Evolutionary conservation across 306 rosid genomes (phyloP).

Genomic region (Acacia confusa): DNA sequence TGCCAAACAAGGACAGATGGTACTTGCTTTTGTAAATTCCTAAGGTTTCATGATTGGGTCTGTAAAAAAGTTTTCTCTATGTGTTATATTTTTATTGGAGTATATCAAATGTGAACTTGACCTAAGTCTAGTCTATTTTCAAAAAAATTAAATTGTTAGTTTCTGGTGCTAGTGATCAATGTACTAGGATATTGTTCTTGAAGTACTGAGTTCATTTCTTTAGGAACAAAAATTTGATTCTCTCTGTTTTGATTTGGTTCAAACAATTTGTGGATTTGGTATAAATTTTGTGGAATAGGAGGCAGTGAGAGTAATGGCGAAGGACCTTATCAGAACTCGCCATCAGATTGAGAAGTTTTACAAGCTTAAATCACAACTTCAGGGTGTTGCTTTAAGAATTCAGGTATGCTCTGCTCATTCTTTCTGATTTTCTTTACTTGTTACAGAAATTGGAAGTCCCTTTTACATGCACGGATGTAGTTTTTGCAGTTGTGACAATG

Average conservation of each 20-base stretch:
- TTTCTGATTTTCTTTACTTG: background rate
- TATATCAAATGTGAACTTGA: background rate
- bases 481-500: background rate
- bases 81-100: background rate
- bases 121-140: background rate
- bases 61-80: background rate
- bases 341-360: conserved; percentile 90
- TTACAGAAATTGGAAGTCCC: background rate
- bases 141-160: background rate
- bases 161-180: conserved; percentile 23
- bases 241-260: conserved; percentile 14
- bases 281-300: conserved; percentile 46
- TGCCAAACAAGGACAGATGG: conserved; percentile 97
- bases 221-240: background rate
- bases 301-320: conserved; percentile 88
- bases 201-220: conserved; percentile 8
- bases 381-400: conserved; percentile 83
- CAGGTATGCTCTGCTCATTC: conserved; percentile 53
- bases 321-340: conserved; percentile 87
- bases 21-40: conserved; percentile 15
- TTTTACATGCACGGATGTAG: background rate
- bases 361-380: conserved; percentile 90
- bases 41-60: background rate
- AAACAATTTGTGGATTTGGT: conserved; percentile 10
- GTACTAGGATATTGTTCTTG: background rate